Conservation (phyloP, 2,329 filamentous ascomycete species). For the Fusarium nisikadoi region DNA sequence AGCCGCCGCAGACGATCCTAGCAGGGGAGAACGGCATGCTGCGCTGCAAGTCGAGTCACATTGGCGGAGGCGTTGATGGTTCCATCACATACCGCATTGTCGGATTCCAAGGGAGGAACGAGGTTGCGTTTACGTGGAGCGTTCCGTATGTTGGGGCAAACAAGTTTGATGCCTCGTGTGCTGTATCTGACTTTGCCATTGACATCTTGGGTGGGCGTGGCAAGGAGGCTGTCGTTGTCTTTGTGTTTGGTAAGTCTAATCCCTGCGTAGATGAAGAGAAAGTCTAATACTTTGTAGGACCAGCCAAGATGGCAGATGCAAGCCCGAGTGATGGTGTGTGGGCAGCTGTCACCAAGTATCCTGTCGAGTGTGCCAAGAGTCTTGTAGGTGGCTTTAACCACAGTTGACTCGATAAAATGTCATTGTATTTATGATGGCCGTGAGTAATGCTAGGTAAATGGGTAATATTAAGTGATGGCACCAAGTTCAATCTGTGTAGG, state of each 20-base stretch:
- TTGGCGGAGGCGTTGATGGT: neutral
- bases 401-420: neutral
- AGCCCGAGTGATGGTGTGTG: neutral
- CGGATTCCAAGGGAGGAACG: neutral
- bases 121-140: constrained; percentile 1
- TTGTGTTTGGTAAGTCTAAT: constrained; percentile 12
- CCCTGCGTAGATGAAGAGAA: accelerated
- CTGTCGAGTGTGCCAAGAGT: neutral
- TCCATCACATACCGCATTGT: constrained; percentile 3
- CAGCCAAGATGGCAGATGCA: neutral
- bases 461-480: no score
- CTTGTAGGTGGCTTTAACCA: neutral
- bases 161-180: neutral
- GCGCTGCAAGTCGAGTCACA: neutral
- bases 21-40: neutral
- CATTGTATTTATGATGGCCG: accelerated
- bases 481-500: neutral
- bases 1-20: neutral
- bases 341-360: neutral
- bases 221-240: constrained; percentile 7
- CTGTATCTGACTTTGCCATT: neutral
- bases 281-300: neutral
- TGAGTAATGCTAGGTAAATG: no score
- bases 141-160: constrained; percentile 9
- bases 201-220: constrained; percentile 1